Conservation (phyloP, 78 protist species). For the Dictyostelium firmibasis region DNA sequence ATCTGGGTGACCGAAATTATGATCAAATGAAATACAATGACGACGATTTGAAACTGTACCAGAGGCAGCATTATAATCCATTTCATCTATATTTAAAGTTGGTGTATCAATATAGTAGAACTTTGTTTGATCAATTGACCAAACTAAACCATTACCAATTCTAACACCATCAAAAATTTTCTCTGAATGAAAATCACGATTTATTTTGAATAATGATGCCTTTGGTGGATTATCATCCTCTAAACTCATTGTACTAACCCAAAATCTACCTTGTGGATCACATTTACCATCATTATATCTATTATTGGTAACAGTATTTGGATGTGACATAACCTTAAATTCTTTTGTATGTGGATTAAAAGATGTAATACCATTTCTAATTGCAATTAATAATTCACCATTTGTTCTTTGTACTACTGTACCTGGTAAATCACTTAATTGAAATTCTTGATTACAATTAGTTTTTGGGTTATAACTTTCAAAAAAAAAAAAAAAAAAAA, state of each 20-base stretch:
- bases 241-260: constrained; percentile 55
- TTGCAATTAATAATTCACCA: constrained; percentile 49
- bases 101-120: constrained; percentile 81
- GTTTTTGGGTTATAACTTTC: constrained; percentile 21
- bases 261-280: constrained; percentile 71
- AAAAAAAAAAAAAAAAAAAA: neutral
- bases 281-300: constrained; percentile 78
- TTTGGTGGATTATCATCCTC: constrained; percentile 19
- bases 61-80: neutral
- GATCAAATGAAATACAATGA: neutral
- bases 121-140: constrained; percentile 23
- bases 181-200: neutral
- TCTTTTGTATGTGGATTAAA: constrained; percentile 9
- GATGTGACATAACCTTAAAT: neutral
- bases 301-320: neutral
- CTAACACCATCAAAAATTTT: neutral
- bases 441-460: neutral
- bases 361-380: neutral
- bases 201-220: constrained; percentile 36
- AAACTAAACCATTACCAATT: constrained; percentile 68
- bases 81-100: constrained; percentile 13
- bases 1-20: constrained; percentile 21
- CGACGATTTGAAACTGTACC: constrained; percentile 2
- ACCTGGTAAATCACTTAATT: constrained; percentile 20
- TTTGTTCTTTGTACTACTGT: constrained; percentile 52